Evolutionary conservation across 2,329 filamentous ascomycete genomes (phyloP), one percentile per base, ranked within the genome.

Genomic region (Ramichloridium luteum): DNA sequence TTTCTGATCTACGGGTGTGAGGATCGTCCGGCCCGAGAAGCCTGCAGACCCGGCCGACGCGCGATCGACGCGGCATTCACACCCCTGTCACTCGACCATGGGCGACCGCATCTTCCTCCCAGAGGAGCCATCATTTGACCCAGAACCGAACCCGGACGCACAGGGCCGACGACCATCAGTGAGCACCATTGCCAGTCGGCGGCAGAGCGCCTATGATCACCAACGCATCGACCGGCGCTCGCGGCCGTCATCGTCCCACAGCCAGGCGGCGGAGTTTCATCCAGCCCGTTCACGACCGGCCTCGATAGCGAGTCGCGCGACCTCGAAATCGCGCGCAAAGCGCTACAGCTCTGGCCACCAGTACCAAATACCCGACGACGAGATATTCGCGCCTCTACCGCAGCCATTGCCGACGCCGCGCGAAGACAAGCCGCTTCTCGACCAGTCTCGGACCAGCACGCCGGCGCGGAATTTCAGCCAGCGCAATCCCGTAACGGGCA

Each of bases 161-260:
- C n/a, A n/a, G n/a, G n/a, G n/a, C n/a, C n/a, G n/a, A n/a, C n/a
- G n/a, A n/a, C 25, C 16, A 12, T 45, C 45, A 2, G 41, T 41
- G 10, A 42, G 39, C 26, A 44, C 43, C 11, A 36, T 30, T 18
- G 34, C 27, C 14, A 46, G 44, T 28, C 38, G 36, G 16, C 36
- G 47, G 25, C 36, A 46, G 20, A 47, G 40, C 27, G 35, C 45
- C 27, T 48, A 43, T 28, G 45, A 43, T 16, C 23, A 41, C 11
- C 49, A 46, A 18, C 42, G 48, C 20, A 38, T 30, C 3, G 39
- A 35, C 13, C 31, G 28, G 6, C 20, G 30, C 6, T 31, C 36
- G 6, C 30, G 28, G 13, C 33, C 26, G n/a, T n/a, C 20, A n/a
- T n/a, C 20, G 8, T 23, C 20, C 20, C 8, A 8, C 20, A 23